Conservation (phyloP, 108 stramenopile species). For the Discostella stelligeroides region DNA sequence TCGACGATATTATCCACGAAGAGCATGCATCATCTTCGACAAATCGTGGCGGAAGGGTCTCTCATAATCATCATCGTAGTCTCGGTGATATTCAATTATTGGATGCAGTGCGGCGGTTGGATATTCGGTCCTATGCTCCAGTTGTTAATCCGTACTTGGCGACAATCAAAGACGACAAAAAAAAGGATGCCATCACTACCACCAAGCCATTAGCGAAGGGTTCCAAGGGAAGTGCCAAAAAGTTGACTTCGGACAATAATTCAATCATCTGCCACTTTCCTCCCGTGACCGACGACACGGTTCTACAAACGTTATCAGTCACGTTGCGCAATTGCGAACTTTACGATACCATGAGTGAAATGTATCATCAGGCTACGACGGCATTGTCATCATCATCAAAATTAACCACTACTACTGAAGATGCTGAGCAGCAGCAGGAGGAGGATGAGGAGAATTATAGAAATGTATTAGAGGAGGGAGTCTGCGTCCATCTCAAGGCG, state of each 20-base stretch:
- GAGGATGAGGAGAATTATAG: slow-evolving; percentile 9
- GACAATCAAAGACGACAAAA: no score
- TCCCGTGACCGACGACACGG: slow-evolving; percentile 39
- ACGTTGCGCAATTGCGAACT: slow-evolving; percentile 22
- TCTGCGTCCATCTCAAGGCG: slow-evolving; percentile 36
- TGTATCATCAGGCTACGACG: slow-evolving; percentile 31
- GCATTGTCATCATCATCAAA: background rate
- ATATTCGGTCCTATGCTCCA: no score
- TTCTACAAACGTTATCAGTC: slow-evolving; percentile 31
- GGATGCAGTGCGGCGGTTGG: no score
- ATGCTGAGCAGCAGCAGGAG: background rate
- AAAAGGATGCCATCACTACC: no score
- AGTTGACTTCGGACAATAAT: no score
- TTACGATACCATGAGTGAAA: slow-evolving; percentile 28
- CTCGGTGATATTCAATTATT: no score
- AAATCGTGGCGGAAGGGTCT: no score
- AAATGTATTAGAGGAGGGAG: slow-evolving; percentile 24
- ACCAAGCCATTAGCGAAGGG: background rate
- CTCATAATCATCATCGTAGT: no score
- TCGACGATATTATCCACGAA: no score
- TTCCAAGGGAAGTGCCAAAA: no score
- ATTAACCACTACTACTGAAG: background rate
- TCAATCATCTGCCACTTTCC: slow-evolving; percentile 6
- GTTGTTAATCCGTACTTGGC: no score
- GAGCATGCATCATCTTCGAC: no score